Evolutionary conservation across 805 yeast genomes (phyloP).

Genomic region (Starmera pachycereana): DNA sequence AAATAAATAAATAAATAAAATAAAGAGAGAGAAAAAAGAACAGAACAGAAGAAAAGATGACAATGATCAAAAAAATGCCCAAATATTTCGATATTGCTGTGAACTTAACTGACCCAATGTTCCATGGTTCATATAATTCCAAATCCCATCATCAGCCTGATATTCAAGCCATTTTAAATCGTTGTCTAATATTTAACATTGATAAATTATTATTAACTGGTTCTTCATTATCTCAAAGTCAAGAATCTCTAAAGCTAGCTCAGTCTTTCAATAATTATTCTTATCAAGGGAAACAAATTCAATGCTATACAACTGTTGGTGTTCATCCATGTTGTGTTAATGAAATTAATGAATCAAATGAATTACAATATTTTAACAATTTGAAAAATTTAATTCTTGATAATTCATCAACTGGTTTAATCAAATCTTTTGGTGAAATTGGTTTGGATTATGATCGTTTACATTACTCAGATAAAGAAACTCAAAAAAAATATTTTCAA

Average conservation of each 20-base stretch:
- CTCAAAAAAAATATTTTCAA: conserved; percentile 59
- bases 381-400: conserved; percentile 38
- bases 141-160: conserved; percentile 61
- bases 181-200: conserved; percentile 63
- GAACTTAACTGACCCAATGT: conserved; percentile 85
- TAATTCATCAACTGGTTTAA: conserved; percentile 39
- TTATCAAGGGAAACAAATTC: too few relatives aligned
- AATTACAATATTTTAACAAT: conserved; percentile 31
- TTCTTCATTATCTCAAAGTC: conserved; percentile 59
- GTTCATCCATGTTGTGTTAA: conserved; percentile 89
- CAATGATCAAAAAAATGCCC: background rate
- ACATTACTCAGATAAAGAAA: conserved; percentile 57
- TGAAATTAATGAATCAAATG: conserved; percentile 31
- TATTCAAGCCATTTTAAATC: conserved; percentile 45
- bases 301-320: conserved; percentile 67
- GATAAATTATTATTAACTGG: conserved; percentile 74
- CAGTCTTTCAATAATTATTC: conserved; percentile 19
- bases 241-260: conserved; percentile 49
- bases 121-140: conserved; percentile 69
- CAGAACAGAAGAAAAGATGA: too few relatives aligned
- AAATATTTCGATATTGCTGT: conserved; percentile 42
- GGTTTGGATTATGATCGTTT: conserved; percentile 93
- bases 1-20: too few relatives aligned
- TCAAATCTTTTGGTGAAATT: conserved; percentile 87
- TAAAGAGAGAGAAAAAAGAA: too few relatives aligned